Evolutionary conservation across 805 yeast genomes (phyloP).

Genomic region (Yarrowia porcina): DNA sequence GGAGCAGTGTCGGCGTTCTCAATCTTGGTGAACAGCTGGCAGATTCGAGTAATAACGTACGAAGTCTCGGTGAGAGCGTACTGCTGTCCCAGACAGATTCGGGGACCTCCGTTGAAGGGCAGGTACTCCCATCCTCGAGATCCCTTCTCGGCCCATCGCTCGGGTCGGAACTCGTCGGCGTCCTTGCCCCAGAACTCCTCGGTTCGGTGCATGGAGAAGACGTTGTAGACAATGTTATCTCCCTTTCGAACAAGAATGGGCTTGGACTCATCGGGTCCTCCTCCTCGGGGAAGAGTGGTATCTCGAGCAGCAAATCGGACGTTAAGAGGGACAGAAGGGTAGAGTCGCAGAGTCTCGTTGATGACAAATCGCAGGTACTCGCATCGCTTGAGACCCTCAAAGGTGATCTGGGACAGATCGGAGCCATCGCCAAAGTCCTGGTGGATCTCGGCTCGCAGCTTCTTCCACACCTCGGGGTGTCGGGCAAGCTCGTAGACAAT

Average conservation of each 20-base stretch:
- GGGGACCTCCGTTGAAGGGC: constrained; percentile 56
- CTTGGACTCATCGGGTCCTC: constrained; percentile 43
- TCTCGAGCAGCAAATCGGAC: constrained; percentile 46
- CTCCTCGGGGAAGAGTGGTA: constrained; percentile 52
- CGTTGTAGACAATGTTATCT: constrained; percentile 41
- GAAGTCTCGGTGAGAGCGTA: constrained; percentile 53
- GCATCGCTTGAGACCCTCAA: constrained; percentile 50
- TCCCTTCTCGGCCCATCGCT: constrained; percentile 46
- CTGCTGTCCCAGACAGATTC: constrained; percentile 56
- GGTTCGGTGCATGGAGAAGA: constrained; percentile 46
- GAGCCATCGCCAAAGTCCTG: constrained; percentile 40
- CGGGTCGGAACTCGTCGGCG: constrained; percentile 45
- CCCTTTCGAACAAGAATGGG: constrained; percentile 48
- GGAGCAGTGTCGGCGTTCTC: constrained; percentile 3
- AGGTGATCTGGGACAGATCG: constrained; percentile 36
- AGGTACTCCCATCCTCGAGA: constrained; percentile 44
- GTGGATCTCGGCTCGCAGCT: constrained; percentile 42
- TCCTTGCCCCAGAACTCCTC: constrained; percentile 45
- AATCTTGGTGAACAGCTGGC: constrained; percentile 31
- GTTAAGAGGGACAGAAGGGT: constrained; percentile 52
- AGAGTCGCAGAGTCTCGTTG: constrained; percentile 49
- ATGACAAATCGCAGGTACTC: constrained; percentile 48
- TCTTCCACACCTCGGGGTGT: constrained; percentile 36
- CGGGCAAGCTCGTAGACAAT: constrained; percentile 46
- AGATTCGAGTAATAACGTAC: constrained; percentile 44